Conservation (phyloP, 108 stramenopile genomes). For the Cyclostephanos tholiformis region DNA sequence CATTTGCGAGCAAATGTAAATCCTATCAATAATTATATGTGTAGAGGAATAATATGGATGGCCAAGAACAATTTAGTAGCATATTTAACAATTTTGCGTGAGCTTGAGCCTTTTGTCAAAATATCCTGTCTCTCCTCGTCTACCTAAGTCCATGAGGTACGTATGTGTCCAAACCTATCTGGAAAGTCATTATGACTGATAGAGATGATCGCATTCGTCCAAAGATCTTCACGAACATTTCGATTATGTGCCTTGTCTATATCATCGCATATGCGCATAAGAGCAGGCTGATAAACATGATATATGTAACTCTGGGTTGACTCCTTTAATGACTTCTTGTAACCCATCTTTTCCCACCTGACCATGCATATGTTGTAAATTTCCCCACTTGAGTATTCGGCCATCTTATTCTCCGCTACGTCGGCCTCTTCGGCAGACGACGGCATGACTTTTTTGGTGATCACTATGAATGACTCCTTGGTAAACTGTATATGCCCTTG, state of each 20-base stretch:
- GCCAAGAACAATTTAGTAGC: too few relatives aligned
- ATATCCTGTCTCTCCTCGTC: too few relatives aligned
- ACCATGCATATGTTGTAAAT: slow-evolving; percentile 13
- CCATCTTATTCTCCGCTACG: slow-evolving; percentile 6
- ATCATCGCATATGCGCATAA: slow-evolving; percentile 11
- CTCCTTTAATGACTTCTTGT: slow-evolving; percentile 4
- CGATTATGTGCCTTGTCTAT: background rate
- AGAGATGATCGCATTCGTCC: slow-evolving; percentile 1
- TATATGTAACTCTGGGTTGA: slow-evolving; percentile 17
- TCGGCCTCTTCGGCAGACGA: slow-evolving; percentile 14
- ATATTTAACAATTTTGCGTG: too few relatives aligned
- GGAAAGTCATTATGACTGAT: background rate
- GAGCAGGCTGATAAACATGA: slow-evolving; percentile 16
- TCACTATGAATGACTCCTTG: slow-evolving; percentile 9
- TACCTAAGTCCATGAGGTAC: too few relatives aligned
- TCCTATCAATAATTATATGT: too few relatives aligned
- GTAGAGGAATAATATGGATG: too few relatives aligned
- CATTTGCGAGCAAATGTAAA: too few relatives aligned
- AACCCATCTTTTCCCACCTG: slow-evolving; percentile 17
- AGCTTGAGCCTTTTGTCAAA: too few relatives aligned
- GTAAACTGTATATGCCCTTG: background rate
- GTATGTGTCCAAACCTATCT: background rate
- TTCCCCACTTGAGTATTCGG: background rate
- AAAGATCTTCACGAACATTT: slow-evolving; percentile 21
- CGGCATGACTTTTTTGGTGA: slow-evolving; percentile 22